phyloP scores from a whole-genome alignment of 108 stramenopile species.

The Nitzschia sp. region DNA sequence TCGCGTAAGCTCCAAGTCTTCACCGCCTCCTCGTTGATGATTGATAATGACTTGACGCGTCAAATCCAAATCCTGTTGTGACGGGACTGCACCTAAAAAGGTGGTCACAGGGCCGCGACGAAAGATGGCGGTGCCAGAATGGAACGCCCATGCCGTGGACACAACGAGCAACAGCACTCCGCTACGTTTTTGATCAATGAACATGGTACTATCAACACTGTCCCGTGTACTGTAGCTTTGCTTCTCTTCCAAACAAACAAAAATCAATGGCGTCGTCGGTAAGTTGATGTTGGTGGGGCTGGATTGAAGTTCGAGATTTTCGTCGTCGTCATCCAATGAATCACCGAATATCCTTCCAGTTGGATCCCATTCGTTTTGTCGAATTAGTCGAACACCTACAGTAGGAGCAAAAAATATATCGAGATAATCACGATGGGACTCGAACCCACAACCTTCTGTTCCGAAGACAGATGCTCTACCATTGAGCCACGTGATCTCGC shows the following conservation, averaged over 20 bases:
- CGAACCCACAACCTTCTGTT: conserved; percentile 94
- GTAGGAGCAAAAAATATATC: no score
- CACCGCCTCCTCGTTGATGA: conserved; percentile 5
- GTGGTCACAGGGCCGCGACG: not conserved
- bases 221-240: no score
- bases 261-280: no score
- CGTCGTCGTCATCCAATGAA: no score
- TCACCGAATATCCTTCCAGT: no score
- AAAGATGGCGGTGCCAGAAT: not conserved
- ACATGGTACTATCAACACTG: not conserved
- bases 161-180: not conserved
- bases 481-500: conserved; percentile 78
- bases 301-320: no score
- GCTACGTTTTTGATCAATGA: not conserved
- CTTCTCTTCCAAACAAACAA: no score
- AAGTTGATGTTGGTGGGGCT: no score
- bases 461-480: conserved; percentile 95
- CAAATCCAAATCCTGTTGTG: conserved; percentile 62
- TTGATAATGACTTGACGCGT: conserved; percentile 65
- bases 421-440: conserved; percentile 80
- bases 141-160: not conserved
- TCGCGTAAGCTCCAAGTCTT: not conserved
- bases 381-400: no score
- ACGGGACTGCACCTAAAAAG: conserved; percentile 12
- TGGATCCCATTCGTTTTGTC: no score